Conservation (phyloP, 2,329 filamentous ascomycete species). For the Arthroderma sp. region DNA sequence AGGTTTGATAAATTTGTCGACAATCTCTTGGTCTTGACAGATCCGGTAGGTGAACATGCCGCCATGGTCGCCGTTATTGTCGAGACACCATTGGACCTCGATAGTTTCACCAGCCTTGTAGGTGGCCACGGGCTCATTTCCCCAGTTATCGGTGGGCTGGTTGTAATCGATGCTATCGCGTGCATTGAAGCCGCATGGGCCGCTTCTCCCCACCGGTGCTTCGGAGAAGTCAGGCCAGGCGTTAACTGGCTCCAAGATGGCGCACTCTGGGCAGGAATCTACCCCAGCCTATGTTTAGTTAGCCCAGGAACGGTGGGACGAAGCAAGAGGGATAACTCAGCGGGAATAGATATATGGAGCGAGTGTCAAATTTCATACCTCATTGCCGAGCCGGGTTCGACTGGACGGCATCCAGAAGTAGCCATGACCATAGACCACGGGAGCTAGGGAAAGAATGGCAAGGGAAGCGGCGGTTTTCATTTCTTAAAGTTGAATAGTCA, state of each 20-base stretch:
- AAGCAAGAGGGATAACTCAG: no score
- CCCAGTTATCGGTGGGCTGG: slow-evolving; percentile 34
- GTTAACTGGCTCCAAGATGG: slow-evolving; percentile 40
- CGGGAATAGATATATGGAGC: no score
- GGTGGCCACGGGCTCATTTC: slow-evolving; percentile 28
- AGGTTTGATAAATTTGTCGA: slow-evolving; percentile 38
- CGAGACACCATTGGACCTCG: slow-evolving; percentile 43
- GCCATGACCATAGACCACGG: no score
- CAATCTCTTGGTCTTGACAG: slow-evolving; percentile 38
- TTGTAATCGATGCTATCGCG: slow-evolving; percentile 43
- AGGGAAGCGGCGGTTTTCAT: no score
- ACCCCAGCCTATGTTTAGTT: no score
- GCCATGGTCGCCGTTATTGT: slow-evolving; percentile 44
- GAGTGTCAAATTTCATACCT: no score
- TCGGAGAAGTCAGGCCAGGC: slow-evolving; percentile 38
- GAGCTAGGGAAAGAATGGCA: no score
- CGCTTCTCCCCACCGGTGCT: slow-evolving; percentile 36
- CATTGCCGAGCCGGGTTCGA: no score
- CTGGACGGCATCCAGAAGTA: no score
- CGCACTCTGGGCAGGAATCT: slow-evolving; percentile 37
- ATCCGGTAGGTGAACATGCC: slow-evolving; percentile 45
- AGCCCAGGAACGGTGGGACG: no score
- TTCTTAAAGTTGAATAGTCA: no score
- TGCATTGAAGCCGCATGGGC: slow-evolving; percentile 42
- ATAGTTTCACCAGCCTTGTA: slow-evolving; percentile 36